A percentile compares a stretch with the other conserved stretches of the same genome.
phyloP scores from a whole-genome alignment of 202 grass and related monocot species.

The Panicum hallii region DNA sequence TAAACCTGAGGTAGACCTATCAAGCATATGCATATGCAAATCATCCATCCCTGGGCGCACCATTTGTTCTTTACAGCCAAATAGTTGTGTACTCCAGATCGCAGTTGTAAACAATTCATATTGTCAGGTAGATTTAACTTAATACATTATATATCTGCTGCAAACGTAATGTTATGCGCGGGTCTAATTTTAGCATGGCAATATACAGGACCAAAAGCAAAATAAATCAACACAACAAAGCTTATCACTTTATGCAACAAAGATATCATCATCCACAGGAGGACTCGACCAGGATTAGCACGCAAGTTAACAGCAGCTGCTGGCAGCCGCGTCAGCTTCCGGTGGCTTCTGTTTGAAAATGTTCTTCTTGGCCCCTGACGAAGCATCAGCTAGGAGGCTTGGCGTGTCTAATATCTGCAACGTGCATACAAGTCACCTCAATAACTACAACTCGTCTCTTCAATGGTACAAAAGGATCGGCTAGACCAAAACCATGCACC shows the following conservation, averaged over 20 bases:
- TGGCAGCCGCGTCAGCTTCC: constrained; percentile 65
- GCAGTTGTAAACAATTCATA: neutral
- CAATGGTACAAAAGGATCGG: neutral
- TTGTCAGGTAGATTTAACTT: neutral
- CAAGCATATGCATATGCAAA: too few relatives aligned
- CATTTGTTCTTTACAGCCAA: too few relatives aligned
- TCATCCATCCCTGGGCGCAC: too few relatives aligned
- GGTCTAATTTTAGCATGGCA: constrained; percentile 10
- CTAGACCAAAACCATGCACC: neutral
- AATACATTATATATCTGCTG: constrained; percentile 36
- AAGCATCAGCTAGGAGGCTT: constrained; percentile 78
- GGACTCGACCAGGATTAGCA: neutral
- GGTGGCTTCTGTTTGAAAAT: constrained; percentile 92
- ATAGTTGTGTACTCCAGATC: too few relatives aligned
- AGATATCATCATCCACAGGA: neutral
- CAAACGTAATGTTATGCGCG: neutral
- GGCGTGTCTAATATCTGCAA: constrained; percentile 90
- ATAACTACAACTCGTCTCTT: neutral
- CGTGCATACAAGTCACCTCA: neutral
- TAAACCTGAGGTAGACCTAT: too few relatives aligned
- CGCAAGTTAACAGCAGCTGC: constrained; percentile 72
- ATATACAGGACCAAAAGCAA: constrained; percentile 48
- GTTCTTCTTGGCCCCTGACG: constrained; percentile 76
- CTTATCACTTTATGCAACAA: constrained; percentile 31
- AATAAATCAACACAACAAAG: constrained; percentile 38